Base-by-base conservation (phyloP, 2,329 filamentous ascomycete species). In the Fusarium agapanthi region DNA sequence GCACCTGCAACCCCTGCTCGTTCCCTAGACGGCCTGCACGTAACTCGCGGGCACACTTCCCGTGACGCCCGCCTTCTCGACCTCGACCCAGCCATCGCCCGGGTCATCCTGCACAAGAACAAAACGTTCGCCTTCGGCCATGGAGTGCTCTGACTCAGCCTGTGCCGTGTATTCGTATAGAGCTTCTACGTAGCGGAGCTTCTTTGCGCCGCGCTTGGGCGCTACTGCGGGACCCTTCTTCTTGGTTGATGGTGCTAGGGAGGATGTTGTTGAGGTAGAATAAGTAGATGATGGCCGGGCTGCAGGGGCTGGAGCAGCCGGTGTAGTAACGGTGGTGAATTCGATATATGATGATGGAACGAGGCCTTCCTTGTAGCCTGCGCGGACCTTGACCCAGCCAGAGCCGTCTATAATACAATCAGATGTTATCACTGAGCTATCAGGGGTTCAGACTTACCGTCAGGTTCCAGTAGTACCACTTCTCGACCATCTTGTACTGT, bases 71-170 rank as follows among this genome's bases (percentile, higher is more conserved):
- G 94, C 95, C 82, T 94, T 95, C 84, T 98, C 96, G 24, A 99
- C 96, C 84, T 98, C 96, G 34, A 92, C 94, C 96, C 96, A 99
- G 1, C 96, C 96, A 84, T 98, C 96, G 3, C 96, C 96, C 0
- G 91, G 88, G 79, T 98, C 95, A 63, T 93, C 91, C 77, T 91
- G 95, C 69, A 98, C 90, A 37, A 99, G 86, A 43, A 99, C 95
- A 78, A 99, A 97, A 57, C 91, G 89, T 82, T 99, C 96, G 2
- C 96, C 96, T 82, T 97, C 95, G 2, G 81, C 81, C 94, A 99
- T 99, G 78, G 88, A 94, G 81, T 95, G 95, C 83, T 99, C 96
- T 13, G 90, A 89, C 11, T 97, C 94, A 74, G 91, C 95, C 77
- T 94, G 91, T 24, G 95, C 94, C 57, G 91, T 87, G 81, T 99